Conservation (phyloP, 306 rosid genomes). For the Dryas octopetala region DNA sequence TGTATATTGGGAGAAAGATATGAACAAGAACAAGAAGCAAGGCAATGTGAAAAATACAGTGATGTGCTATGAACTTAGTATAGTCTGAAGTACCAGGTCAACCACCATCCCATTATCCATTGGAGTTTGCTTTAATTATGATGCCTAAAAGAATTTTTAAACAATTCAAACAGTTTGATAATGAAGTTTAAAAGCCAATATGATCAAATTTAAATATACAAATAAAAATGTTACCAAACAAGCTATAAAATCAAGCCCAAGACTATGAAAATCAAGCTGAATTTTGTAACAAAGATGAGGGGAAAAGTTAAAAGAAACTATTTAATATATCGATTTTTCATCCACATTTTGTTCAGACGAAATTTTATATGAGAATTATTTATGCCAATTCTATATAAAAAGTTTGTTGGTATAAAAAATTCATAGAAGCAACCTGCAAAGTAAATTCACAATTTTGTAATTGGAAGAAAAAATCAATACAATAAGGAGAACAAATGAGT, state of each 20-base stretch:
- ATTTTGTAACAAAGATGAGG: no score
- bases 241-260: neutral
- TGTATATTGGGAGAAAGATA: neutral
- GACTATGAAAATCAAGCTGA: no score
- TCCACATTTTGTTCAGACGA: no score
- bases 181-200: neutral
- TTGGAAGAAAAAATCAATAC: no score
- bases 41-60: neutral
- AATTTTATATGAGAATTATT: neutral
- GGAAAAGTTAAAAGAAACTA: no score
- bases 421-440: no score
- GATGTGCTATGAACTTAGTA: neutral
- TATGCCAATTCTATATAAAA: neutral
- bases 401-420: neutral
- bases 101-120: neutral
- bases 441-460: no score
- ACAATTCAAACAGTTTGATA: neutral
- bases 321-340: no score
- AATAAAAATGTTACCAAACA: no score
- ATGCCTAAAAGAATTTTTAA: neutral
- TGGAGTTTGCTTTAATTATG: no score
- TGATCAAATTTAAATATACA: neutral
- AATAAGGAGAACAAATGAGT: no score
- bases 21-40: neutral
- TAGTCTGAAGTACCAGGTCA: constrained; percentile 1